phyloP scores from a whole-genome alignment of 371 early-diverging fungal genomes.

The Quaeritorhiza haematococci region DNA sequence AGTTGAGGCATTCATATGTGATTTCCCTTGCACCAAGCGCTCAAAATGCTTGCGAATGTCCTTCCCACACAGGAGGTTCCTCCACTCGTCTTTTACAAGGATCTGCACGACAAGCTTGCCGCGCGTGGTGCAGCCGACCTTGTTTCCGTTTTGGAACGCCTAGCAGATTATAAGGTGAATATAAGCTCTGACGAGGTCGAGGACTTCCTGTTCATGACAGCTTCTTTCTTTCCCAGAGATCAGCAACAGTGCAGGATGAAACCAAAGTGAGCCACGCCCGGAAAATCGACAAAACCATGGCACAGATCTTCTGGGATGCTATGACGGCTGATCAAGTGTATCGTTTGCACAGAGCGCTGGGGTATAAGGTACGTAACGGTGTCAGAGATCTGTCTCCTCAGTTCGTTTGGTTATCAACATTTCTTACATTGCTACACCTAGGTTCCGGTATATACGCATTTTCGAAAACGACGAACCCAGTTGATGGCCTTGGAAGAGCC shows the following conservation, averaged over 20 bases:
- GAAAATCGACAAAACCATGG: conserved; percentile 58
- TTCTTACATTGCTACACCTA: conserved; percentile 13
- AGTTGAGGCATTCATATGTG: neutral
- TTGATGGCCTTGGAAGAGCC: conserved; percentile 21
- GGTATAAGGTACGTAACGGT: conserved; percentile 57
- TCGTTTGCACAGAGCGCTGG: conserved; percentile 67
- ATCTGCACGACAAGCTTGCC: conserved; percentile 54
- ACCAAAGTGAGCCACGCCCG: conserved; percentile 66
- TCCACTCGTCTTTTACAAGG: conserved; percentile 29
- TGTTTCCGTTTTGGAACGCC: conserved; percentile 55
- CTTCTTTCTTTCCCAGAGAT: conserved; percentile 2
- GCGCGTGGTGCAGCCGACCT: conserved; percentile 60
- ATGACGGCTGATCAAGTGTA: conserved; percentile 62
- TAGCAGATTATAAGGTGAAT: conserved; percentile 42
- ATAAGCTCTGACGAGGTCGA: neutral
- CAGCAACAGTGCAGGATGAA: conserved; percentile 60
- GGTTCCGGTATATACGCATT: conserved; percentile 30
- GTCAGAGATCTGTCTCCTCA: no score
- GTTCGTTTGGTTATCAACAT: no score
- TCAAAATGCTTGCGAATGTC: neutral
- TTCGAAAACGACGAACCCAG: conserved; percentile 26
- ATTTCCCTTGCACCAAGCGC: conserved; percentile 3
- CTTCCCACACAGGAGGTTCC: conserved; percentile 39
- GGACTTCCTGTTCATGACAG: conserved; percentile 1
- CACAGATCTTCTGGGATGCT: conserved; percentile 54